Evolutionary conservation across 257 asterid genomes (phyloP).

Genomic region (Forsythia suspensa): DNA sequence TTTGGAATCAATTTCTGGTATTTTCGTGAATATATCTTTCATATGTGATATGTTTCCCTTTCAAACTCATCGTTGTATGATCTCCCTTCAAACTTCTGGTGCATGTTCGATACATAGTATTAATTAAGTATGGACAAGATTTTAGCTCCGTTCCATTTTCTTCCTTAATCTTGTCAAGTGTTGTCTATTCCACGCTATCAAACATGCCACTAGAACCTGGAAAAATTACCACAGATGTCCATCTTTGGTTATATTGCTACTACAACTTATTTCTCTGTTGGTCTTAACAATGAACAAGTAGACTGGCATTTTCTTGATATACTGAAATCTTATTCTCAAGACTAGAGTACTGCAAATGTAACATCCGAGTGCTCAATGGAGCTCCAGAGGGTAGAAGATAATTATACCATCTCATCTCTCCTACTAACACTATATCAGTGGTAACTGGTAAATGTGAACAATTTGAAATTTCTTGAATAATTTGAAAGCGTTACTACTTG

Average conservation of each 20-base stretch:
- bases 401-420: not conserved
- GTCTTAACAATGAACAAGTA: not conserved
- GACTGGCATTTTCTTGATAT: not conserved
- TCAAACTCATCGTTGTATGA: not conserved
- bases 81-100: too few relatives aligned
- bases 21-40: not conserved
- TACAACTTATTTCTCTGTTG: not conserved
- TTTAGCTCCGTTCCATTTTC: not conserved
- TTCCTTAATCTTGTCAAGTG: not conserved
- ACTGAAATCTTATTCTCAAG: not conserved
- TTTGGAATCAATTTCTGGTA: conserved; percentile 92
- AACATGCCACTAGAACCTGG: not conserved
- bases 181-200: not conserved
- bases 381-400: not conserved
- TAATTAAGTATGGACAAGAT: too few relatives aligned
- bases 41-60: not conserved
- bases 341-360: not conserved
- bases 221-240: not conserved
- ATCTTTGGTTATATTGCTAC: not conserved
- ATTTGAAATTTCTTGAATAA: not conserved
- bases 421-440: not conserved
- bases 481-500: not conserved
- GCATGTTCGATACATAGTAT: too few relatives aligned
- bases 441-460: not conserved
- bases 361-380: not conserved